These are phyloP conservation scores for Pichia sp. DNA, from an alignment of 1,139 yeast genomes.

Conservation along the genomic window DNA sequence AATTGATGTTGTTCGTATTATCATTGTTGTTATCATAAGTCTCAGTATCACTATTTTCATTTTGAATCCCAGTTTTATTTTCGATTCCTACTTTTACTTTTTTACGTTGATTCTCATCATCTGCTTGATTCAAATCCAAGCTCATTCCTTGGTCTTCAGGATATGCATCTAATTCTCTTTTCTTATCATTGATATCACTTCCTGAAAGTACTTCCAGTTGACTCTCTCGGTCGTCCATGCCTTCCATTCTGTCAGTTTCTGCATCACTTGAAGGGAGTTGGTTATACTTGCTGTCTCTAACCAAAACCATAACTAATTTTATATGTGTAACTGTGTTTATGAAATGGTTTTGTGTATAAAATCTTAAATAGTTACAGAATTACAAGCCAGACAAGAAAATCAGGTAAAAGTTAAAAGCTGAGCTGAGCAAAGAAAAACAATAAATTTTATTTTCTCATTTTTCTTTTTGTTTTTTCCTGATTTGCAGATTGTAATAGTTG, in stretches of 20 bases:
- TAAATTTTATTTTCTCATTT: too few species aligned
- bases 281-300: conserved; percentile 1
- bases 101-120: too few species aligned
- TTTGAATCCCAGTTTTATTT: too few species aligned
- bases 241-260: conserved; percentile 71
- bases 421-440: too few species aligned
- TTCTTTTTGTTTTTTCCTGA: too few species aligned
- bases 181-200: conserved; percentile 15
- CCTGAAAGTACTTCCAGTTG: conserved; percentile 33
- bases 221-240: conserved; percentile 32
- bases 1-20: background rate
- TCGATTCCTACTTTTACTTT: too few species aligned
- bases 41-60: background rate
- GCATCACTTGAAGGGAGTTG: conserved; percentile 53
- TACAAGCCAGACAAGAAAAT: background rate
- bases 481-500: too few species aligned
- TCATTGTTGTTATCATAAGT: background rate
- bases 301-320: conserved; percentile 2
- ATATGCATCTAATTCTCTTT: conserved; percentile 7
- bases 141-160: conserved; percentile 2
- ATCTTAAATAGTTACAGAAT: too few species aligned
- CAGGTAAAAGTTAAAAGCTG: background rate
- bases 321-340: conserved; percentile 32
- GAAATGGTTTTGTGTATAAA: background rate
- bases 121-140: background rate